These are phyloP conservation scores for Amoebophrya sp. DNA, from an alignment of 169 alveolate genomes.

Conservation along the genomic window DNA sequence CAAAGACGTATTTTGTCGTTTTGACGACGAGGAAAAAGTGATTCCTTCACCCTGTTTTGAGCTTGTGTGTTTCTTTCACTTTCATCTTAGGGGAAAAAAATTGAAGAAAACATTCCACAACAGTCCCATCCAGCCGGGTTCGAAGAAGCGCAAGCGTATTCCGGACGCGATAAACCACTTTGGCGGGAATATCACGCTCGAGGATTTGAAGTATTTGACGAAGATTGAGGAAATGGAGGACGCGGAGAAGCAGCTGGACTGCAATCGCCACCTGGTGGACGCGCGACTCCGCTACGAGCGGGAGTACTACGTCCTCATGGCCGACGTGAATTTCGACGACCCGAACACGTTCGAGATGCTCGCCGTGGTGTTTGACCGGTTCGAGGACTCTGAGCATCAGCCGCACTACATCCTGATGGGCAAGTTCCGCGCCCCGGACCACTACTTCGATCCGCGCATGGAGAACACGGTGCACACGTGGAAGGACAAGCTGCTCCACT, in stretches of 20 bases:
- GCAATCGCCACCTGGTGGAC: no score
- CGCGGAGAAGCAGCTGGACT: not conserved
- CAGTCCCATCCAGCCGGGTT: no score
- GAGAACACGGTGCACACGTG: not conserved
- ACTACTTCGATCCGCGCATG: not conserved
- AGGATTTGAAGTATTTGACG: not conserved
- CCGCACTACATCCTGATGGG: not conserved
- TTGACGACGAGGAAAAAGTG: no score
- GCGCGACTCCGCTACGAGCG: no score
- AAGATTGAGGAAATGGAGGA: not conserved
- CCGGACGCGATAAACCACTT: not conserved
- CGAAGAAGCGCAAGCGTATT: no score
- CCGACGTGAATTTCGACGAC: not conserved
- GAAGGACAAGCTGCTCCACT: not conserved
- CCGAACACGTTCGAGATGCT: not conserved
- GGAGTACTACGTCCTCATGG: not conserved
- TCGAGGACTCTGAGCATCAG: not conserved
- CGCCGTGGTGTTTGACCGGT: not conserved
- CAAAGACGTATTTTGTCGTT: no score
- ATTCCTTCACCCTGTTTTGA: no score
- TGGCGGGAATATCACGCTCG: not conserved
- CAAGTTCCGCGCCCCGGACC: not conserved
- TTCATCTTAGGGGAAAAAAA: no score
- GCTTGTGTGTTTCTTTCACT: no score
- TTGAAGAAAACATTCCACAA: no score